Base-by-base conservation (phyloP, 805 yeast species). In the Yamadazyma philogaea region DNA sequence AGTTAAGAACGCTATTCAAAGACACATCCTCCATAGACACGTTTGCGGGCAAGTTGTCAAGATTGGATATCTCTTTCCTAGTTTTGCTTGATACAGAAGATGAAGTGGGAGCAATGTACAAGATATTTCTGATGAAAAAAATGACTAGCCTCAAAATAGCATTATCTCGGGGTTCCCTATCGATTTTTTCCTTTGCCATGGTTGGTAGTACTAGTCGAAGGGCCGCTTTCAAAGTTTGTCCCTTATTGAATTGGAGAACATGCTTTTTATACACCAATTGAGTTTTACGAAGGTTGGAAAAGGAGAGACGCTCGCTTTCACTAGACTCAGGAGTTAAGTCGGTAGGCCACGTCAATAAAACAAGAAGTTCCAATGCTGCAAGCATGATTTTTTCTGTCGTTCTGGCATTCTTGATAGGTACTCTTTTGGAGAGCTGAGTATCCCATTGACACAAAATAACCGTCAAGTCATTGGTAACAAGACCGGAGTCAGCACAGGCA, bases 291-390 rank as follows among this genome's bases (percentile, higher is more conserved):
- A 90, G 66, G 40, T 78, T 78, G 7, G 82, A 69, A 55, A 76
- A 83, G 30, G 77, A 69, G 16, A 70, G 64, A 32, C 78, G 68
- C 52, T 85, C 87, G 41, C 77, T 78, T 16, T 68, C 68, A 0
- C 82, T 68, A 3, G 82, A 74, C n/a, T 77, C 78, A 7, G 74
- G 63, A 39, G 69, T 75, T n/a, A 87, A 59, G 26, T 79, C 80
- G 5, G 85, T 58, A 0, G 98, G 98, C 87, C 95, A 85, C 0
- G 96, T 85, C 55, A 93, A 69, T 2, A 87, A 78, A 1, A 87
- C 96, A 44, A 93, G 63, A 6, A 93, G 60, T 60, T 93, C 96
- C 42, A 93, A 63, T 45, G 86, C 78, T 4, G 87, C 76, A 15
- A 85, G 60, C 34, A 89, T 84, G 36, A 89, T 72, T 49, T 81